Base-by-base conservation (phyloP, 768 basidiomycete genomes). In the Lentinula sp. region DNA sequence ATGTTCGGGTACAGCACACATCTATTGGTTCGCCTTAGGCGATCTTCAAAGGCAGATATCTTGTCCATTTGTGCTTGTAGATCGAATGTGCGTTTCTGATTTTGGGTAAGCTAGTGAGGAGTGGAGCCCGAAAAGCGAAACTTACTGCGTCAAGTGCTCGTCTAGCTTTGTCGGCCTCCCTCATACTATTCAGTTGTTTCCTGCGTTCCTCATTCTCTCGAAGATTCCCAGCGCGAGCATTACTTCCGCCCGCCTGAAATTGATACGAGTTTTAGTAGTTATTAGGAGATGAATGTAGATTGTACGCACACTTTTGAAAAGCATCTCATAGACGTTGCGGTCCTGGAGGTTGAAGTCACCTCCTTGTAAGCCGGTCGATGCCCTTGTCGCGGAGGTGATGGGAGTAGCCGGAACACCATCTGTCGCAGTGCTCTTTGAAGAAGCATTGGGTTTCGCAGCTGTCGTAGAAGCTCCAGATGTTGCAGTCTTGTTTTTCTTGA, bases 271-370 rank as follows among this genome's bases (percentile, higher is more conserved):
- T 31, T 37, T n/a, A 49, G 59, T 35, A 15, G 51, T 18, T 32
- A 35, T 58, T 48, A 18, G 23, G 42, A 43, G 31, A 55, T 37
- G 10, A 39, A 49, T n/a, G 7, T 3, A 32, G 31, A 53, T 42
- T 37, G 5, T 18, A 72, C 79, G 54, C 63, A 86, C 85, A 54
- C 75, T 71, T 69, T 79, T 82, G 67, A 90, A 90, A 37, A 90
- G 70, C 65, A 82, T 77, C 7, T 81, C 80, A 61, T 89, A 90
- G n/a, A 89, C 75, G 57, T 73, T 80, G 35, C 76, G 74, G 65
- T 89, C 80, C n/a, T 78, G 80, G 60, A 90, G 68, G 66, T 89
- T 85, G 52, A 90, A 72, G 62, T 90, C 87, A 6, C 82, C 71
- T 1, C 78, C 80, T 2, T 76, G 74, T 35, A 76, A 64, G 31